Base-by-base conservation (phyloP, 2,329 filamentous ascomycete species). In the Claviceps sorghi region DNA sequence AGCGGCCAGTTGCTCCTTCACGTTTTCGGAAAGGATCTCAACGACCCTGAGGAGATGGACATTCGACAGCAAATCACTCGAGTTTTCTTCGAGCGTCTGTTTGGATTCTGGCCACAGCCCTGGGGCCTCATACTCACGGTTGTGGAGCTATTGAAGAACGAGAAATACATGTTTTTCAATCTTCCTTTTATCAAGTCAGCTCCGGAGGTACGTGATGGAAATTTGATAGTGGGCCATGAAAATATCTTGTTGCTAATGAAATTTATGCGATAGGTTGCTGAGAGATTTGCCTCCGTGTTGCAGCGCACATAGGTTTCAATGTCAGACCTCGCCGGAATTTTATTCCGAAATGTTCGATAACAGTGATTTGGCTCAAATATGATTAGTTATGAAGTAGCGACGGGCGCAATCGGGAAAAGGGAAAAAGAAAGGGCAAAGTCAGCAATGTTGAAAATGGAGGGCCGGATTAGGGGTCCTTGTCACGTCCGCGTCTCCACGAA, bases 61-160 rank as follows among this genome's bases (percentile, higher is more conserved):
- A 83, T 96, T 48, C 86, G 91, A 38, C 86, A 97, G 70, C 88
- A 94, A 65, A 91, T 98, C 54, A 88, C 88, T 50, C 82, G 91
- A 47, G 82, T 96, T 26, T 73, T 98, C 46, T 75, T 96, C 40
- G 93, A 98, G 74, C 82, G 93, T 48, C 74, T 96, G 47, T 80
- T 94, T 54, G 86, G 88, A 22, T 88, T 88, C 66, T 88, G 90
- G 71, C 91, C 91, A 50, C 91, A 97, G 65, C 91, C 94, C 19
- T 97, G 91, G 91, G 94, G 94, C 13, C 72, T 98, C 44, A 83
- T 96, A 65, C 83, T 90, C 56, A 91, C 89, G 38, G 78, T 95
- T 55, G 72, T 93, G 57, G 93, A 97, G 71, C 77, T 98, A 53
- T 76, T 95, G 59, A 94, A 95, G 74, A 96, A 95, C 65, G 83